Evolutionary conservation across 1,284 basidiomycete species (phyloP).

Genomic region (Apiotrichum siamense): DNA sequence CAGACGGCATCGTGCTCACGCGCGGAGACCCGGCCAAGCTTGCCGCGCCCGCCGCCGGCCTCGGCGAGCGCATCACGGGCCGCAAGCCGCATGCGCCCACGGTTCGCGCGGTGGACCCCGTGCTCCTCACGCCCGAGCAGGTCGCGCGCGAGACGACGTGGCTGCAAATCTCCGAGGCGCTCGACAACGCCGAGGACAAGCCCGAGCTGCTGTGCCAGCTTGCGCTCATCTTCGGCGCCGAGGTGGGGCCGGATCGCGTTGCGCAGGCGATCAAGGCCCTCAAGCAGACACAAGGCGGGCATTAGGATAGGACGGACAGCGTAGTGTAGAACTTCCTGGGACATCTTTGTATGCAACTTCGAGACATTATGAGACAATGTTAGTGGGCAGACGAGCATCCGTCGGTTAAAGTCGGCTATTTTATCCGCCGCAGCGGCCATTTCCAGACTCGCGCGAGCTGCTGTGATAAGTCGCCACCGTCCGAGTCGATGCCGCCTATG

Average conservation of each 20-base stretch:
- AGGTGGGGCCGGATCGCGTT: conserved; percentile 8
- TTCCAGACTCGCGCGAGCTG: no score
- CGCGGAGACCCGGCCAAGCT: conserved; percentile 6
- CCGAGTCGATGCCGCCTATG: no score
- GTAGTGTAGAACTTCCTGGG: not conserved
- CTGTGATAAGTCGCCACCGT: no score
- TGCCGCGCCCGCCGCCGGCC: no score
- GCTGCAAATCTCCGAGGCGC: conserved; percentile 12
- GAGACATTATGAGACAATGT: no score
- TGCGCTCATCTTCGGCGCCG: conserved; percentile 13
- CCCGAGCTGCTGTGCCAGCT: conserved; percentile 11
- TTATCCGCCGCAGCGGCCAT: no score
- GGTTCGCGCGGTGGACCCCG: conserved; percentile 2
- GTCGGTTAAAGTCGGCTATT: no score
- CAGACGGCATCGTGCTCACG: conserved; percentile 14
- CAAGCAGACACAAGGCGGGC: not conserved
- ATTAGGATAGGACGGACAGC: not conserved
- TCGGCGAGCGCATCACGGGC: conserved; percentile 4
- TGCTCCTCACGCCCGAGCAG: conserved; percentile 10
- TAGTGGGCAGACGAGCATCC: no score
- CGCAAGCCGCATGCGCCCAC: not conserved
- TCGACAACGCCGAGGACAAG: conserved; percentile 9
- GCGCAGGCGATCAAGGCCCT: not conserved
- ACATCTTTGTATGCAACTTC: no score
- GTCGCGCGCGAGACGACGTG: conserved; percentile 10